Conservation (phyloP, 768 basidiomycete genomes). For the Lentinula detonsa region DNA sequence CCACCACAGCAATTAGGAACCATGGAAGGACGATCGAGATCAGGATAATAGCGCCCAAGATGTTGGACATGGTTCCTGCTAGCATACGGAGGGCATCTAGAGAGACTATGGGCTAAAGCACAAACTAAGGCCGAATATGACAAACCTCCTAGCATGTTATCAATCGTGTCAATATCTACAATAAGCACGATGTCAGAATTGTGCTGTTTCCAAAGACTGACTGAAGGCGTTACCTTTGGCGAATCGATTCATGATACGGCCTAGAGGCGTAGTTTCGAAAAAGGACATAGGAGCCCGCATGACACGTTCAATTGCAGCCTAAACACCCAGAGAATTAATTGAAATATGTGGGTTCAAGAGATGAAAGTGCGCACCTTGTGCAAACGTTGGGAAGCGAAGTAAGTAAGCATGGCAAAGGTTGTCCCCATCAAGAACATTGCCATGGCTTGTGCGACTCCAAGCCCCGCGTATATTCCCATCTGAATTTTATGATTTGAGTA, state of each 20-base stretch:
- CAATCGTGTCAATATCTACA: slow-evolving; percentile 72
- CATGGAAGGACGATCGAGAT: slow-evolving; percentile 76
- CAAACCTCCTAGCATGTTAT: slow-evolving; percentile 60
- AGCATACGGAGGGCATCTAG: slow-evolving; percentile 73
- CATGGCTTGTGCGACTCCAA: slow-evolving; percentile 68
- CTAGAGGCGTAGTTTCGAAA: slow-evolving; percentile 86
- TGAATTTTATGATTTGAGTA: slow-evolving; percentile 21
- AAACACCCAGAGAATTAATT: background rate
- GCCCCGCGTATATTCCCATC: slow-evolving; percentile 78
- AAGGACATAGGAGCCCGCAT: slow-evolving; percentile 87
- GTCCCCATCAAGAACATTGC: slow-evolving; percentile 64
- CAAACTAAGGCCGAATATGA: background rate
- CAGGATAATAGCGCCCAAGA: slow-evolving; percentile 72
- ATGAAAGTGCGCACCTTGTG: slow-evolving; percentile 38
- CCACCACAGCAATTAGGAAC: slow-evolving; percentile 73
- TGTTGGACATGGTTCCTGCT: slow-evolving; percentile 51
- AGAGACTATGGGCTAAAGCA: slow-evolving; percentile 1
- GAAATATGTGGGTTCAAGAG: background rate
- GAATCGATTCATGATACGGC: slow-evolving; percentile 88
- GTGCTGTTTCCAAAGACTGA: background rate
- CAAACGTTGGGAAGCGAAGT: slow-evolving; percentile 66
- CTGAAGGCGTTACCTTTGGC: slow-evolving; percentile 51
- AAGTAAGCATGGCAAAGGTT: slow-evolving; percentile 61
- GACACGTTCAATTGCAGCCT: slow-evolving; percentile 61
- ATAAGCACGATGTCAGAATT: background rate